phyloP scores from a whole-genome alignment of 331 rosid species.

The Prunus yedoensis region DNA sequence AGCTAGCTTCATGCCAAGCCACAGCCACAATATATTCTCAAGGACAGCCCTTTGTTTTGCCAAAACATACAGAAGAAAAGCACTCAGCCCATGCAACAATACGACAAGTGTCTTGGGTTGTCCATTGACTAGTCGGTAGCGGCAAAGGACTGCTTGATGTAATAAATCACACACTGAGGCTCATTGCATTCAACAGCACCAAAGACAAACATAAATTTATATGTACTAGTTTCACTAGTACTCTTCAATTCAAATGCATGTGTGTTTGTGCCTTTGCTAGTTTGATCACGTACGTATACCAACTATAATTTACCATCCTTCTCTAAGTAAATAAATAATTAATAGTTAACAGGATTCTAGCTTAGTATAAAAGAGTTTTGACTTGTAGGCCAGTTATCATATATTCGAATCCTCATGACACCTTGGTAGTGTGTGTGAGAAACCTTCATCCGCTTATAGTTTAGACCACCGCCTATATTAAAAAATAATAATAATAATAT shows the following conservation, averaged over 20 bases:
- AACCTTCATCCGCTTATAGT: accelerated
- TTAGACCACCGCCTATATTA: accelerated
- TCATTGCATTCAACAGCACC: neutral
- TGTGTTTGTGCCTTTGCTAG: neutral
- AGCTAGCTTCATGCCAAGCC: slow-evolving; percentile 24
- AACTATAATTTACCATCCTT: neutral
- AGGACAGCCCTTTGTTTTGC: slow-evolving; percentile 29
- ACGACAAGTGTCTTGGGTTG: slow-evolving; percentile 26
- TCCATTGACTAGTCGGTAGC: slow-evolving; percentile 32
- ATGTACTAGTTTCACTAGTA: too few relatives aligned
- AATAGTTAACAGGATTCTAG: too few relatives aligned
- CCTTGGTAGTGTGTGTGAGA: accelerated
- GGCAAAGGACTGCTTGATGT: neutral
- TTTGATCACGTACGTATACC: neutral
- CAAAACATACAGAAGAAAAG: slow-evolving; percentile 24
- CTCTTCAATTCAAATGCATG: neutral
- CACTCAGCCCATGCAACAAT: slow-evolving; percentile 19
- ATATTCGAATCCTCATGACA: accelerated
- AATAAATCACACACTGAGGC: neutral
- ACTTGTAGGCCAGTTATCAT: too few relatives aligned
- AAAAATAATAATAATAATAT: too few relatives aligned
- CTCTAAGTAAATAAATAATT: too few relatives aligned
- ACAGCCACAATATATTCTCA: slow-evolving; percentile 23
- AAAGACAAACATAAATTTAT: neutral
- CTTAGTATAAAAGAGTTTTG: accelerated